phyloP scores from a whole-genome alignment of 2,329 filamentous ascomycete genomes.

The Pseudocercospora cruenta region DNA sequence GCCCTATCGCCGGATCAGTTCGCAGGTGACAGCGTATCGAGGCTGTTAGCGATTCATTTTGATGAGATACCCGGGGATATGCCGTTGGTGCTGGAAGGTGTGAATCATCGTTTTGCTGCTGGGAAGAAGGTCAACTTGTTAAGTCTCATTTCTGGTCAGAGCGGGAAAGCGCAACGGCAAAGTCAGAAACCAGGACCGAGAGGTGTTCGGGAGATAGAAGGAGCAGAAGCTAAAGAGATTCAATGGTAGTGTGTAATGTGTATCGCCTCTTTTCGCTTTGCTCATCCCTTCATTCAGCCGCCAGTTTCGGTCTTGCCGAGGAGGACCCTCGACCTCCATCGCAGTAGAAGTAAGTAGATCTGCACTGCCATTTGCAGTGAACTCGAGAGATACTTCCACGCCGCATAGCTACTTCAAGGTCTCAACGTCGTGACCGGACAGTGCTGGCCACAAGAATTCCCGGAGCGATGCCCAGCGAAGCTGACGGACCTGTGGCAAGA shows the following conservation, averaged over 20 bases:
- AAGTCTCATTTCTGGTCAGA: constrained; percentile 1
- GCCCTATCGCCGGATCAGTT: constrained; percentile 9
- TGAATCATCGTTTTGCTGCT: constrained; percentile 21
- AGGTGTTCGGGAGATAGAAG: constrained; percentile 5
- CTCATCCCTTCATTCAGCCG: not conserved
- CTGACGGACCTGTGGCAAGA: too few relatives aligned
- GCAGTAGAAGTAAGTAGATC: not conserved
- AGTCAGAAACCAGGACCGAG: not conserved
- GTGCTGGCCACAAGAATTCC: too few relatives aligned
- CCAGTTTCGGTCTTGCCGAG: not conserved
- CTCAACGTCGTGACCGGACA: too few relatives aligned
- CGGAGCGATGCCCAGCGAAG: too few relatives aligned
- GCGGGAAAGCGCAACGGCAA: not conserved
- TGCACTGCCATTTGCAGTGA: too few relatives aligned
- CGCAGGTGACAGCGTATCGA: constrained; percentile 16
- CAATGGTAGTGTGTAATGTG: constrained; percentile 10
- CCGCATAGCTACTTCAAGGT: too few relatives aligned
- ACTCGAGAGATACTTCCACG: too few relatives aligned
- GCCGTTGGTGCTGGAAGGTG: constrained; percentile 14
- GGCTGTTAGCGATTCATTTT: constrained; percentile 20
- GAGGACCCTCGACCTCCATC: not conserved
- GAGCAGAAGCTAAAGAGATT: constrained; percentile 5
- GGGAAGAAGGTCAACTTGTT: constrained; percentile 15
- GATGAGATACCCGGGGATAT: constrained; percentile 23
- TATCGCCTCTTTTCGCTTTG: not conserved